Conservation (phyloP, 179 eudicot genomes). For the Gypsophila paniculata region DNA sequence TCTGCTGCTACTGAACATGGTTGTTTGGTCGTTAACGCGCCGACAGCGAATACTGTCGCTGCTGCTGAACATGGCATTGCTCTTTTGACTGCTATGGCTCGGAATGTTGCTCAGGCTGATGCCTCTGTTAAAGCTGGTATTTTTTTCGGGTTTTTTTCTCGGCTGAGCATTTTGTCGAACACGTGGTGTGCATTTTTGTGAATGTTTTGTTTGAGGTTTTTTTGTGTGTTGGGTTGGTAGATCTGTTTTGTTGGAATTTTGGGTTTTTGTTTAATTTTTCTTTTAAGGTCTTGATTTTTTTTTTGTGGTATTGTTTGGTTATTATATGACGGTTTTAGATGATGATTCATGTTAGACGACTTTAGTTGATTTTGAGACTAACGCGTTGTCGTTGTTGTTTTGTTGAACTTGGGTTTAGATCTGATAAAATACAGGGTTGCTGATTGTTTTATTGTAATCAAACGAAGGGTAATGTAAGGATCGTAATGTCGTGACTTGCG, state of each 20-base stretch:
- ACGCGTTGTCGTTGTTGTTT: too few species aligned
- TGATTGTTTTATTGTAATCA: background rate
- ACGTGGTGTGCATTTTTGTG: background rate
- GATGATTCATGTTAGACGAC: too few species aligned
- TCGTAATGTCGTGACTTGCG: too few species aligned
- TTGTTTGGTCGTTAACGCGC: constrained; percentile 89
- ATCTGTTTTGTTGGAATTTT: constrained; percentile 9
- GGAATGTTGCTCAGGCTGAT: constrained; percentile 92
- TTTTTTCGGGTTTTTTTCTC: constrained; percentile 4
- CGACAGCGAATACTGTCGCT: constrained; percentile 91
- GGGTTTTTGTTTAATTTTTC: background rate
- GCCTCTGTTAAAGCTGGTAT: constrained; percentile 85
- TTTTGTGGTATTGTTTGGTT: too few species aligned
- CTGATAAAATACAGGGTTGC: background rate
- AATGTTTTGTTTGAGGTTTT: background rate
- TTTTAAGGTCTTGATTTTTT: background rate
- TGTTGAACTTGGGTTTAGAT: background rate
- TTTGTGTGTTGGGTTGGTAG: background rate
- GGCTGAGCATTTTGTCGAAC: constrained; percentile 21
- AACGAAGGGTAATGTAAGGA: too few species aligned
- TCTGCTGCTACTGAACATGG: constrained; percentile 94
- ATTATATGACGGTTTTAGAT: too few species aligned
- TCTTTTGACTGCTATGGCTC: constrained; percentile 75
- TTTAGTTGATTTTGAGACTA: too few species aligned
- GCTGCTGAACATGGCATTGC: constrained; percentile 99